Conservation (phyloP, 176 grass and related monocot species). For the Eleusine indica region DNA sequence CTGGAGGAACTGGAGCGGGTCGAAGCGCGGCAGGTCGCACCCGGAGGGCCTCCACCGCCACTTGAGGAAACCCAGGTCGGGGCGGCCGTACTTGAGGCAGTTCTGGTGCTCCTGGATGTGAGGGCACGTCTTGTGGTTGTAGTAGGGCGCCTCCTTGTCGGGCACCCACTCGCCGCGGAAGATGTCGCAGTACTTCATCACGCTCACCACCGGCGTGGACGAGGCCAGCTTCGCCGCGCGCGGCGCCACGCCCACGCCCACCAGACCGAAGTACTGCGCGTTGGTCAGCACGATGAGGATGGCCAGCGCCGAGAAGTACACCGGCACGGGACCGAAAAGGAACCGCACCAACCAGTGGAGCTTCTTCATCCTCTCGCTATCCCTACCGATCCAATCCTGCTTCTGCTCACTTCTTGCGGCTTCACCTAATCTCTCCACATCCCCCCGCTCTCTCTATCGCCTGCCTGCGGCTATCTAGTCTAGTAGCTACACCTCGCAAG, state of each 20-base stretch:
- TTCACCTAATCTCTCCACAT: background rate
- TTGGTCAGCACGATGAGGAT: slow-evolving; percentile 67
- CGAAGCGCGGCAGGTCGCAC: slow-evolving; percentile 68
- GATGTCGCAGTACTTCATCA: slow-evolving; percentile 73
- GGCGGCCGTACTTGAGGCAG: slow-evolving; percentile 72
- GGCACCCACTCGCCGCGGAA: slow-evolving; percentile 75
- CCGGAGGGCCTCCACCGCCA: slow-evolving; percentile 60
- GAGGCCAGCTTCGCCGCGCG: slow-evolving; percentile 45
- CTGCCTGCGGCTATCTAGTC: background rate
- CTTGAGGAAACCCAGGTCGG: slow-evolving; percentile 63
- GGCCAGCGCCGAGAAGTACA: slow-evolving; percentile 68
- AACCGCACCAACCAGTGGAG: slow-evolving; percentile 39
- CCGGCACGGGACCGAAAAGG: slow-evolving; percentile 58
- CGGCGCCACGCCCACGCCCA: slow-evolving; percentile 50
- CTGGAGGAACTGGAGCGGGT: slow-evolving; percentile 64
- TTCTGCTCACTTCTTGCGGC: background rate
- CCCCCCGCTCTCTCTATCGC: background rate
- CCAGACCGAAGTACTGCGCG: slow-evolving; percentile 65
- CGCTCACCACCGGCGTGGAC: slow-evolving; percentile 54
- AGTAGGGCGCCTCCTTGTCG: slow-evolving; percentile 60
- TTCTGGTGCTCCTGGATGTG: slow-evolving; percentile 80
- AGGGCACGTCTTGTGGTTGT: slow-evolving; percentile 65
- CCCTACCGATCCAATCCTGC: background rate
- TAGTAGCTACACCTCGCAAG: background rate
- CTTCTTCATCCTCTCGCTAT: slow-evolving; percentile 36